Conservation (phyloP, 495 filamentous ascomycete genomes). For the Penicillium diatomitis region DNA sequence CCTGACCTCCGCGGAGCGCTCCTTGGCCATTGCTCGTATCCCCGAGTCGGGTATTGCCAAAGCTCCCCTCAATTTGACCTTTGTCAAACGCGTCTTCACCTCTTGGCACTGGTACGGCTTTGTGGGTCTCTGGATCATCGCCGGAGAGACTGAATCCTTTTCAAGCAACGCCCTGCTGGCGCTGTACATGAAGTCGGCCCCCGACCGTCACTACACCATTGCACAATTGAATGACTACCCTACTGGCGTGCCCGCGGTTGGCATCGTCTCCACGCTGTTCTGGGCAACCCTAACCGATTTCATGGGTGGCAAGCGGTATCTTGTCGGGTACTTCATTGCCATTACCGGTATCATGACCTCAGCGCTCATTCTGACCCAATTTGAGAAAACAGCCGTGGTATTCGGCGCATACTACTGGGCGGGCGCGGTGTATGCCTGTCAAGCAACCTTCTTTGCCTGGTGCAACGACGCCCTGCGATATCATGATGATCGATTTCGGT, state of each 20-base stretch:
- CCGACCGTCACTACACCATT: conserved; percentile 32
- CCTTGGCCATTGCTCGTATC: conserved; percentile 36
- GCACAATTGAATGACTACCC: conserved; percentile 41
- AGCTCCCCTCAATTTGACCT: conserved; percentile 25
- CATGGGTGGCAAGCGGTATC: conserved; percentile 37
- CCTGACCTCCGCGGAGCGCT: conserved; percentile 33
- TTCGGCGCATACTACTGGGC: conserved; percentile 48
- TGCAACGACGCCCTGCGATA: conserved; percentile 48
- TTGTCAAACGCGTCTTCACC: conserved; percentile 31
- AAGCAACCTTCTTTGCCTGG: conserved; percentile 52
- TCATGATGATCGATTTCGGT: conserved; percentile 35
- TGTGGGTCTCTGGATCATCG: conserved; percentile 41
- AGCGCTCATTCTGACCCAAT: conserved; percentile 39
- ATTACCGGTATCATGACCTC: conserved; percentile 39
- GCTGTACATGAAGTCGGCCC: conserved; percentile 23
- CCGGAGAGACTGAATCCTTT: conserved; percentile 40
- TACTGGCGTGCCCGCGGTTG: conserved; percentile 38
- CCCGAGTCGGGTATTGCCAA: conserved; percentile 19
- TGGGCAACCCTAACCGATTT: conserved; percentile 46
- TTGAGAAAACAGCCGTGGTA: conserved; percentile 29
- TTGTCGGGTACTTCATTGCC: conserved; percentile 46
- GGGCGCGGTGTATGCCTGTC: conserved; percentile 46
- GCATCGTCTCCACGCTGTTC: conserved; percentile 43
- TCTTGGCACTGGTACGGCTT: conserved; percentile 44
- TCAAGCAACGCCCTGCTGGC: conserved; percentile 36